These are phyloP conservation scores for Triticum dicoccoides DNA, from an alignment of 176 grass and related monocot species.

Conservation along the genomic window DNA sequence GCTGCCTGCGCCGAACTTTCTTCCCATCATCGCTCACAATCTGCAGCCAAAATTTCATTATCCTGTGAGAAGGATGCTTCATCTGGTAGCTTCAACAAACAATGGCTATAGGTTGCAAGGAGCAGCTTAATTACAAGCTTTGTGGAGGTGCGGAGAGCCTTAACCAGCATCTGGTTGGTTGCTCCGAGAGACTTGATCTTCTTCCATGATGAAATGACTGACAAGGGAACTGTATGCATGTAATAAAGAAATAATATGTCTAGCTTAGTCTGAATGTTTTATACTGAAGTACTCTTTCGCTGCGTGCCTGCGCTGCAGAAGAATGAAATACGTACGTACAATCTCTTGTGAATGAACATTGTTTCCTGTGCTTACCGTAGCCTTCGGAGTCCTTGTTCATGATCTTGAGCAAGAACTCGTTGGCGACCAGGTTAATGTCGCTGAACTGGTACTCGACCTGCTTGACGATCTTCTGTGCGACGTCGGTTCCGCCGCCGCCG, in stretches of 20 bases:
- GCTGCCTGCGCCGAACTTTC: conserved; percentile 63
- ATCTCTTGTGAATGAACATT: too few species aligned
- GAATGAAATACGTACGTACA: background rate
- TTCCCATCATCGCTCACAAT: conserved; percentile 72
- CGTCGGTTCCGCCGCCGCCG: conserved; percentile 17
- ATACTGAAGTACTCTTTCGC: background rate
- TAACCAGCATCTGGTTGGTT: conserved; percentile 67
- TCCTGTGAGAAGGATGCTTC: background rate
- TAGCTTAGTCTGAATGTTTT: background rate
- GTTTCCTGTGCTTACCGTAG: conserved; percentile 39
- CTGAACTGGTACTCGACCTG: conserved; percentile 92
- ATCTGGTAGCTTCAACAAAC: background rate
- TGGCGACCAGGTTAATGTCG: conserved; percentile 69
- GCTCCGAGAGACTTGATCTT: conserved; percentile 71
- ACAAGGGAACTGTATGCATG: conserved; percentile 44
- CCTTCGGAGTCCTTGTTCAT: conserved; percentile 83
- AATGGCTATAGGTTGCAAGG: background rate
- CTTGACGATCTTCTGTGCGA: conserved; percentile 73
- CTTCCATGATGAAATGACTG: conserved; percentile 80
- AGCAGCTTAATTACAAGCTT: conserved; percentile 48
- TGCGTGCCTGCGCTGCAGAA: background rate
- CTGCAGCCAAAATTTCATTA: conserved; percentile 23
- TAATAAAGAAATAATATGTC: background rate
- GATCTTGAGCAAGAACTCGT: conserved; percentile 79
- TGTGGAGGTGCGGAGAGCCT: conserved; percentile 73